phyloP scores from a whole-genome alignment of 2,329 filamentous ascomycete species.

The Stemphylium lycopersici region DNA sequence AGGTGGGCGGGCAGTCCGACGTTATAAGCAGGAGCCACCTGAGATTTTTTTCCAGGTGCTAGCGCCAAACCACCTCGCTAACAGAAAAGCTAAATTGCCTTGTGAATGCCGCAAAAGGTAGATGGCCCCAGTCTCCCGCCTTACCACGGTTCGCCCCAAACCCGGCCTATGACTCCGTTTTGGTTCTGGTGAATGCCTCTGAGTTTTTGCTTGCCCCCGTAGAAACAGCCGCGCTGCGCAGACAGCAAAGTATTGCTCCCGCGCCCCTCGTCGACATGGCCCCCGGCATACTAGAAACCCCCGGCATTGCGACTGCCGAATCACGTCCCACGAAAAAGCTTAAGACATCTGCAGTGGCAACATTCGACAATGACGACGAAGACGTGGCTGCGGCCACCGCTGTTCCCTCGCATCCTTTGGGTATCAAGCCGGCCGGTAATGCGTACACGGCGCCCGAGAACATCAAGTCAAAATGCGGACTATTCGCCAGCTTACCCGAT shows the following conservation, averaged over 20 bases:
- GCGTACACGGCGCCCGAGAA: slow-evolving; percentile 70
- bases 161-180: slow-evolving; percentile 19
- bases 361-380: slow-evolving; percentile 28
- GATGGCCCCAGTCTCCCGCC: not conserved
- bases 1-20: slow-evolving; percentile 24
- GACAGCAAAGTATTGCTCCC: slow-evolving; percentile 11
- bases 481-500: slow-evolving; percentile 74
- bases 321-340: slow-evolving; percentile 45
- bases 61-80: slow-evolving; percentile 18
- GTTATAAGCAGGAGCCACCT: slow-evolving; percentile 16
- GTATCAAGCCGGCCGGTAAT: slow-evolving; percentile 87
- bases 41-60: slow-evolving; percentile 22
- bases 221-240: slow-evolving; percentile 9
- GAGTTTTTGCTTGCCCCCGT: slow-evolving; percentile 7
- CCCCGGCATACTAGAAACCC: slow-evolving; percentile 40
- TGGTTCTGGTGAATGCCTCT: slow-evolving; percentile 10
- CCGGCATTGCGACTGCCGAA: slow-evolving; percentile 31
- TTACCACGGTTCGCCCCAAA: slow-evolving; percentile 1
- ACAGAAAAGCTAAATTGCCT: slow-evolving; percentile 2
- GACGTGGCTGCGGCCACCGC: slow-evolving; percentile 57
- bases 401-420: slow-evolving; percentile 79
- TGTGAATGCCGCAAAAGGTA: not conserved
- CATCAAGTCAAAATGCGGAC: slow-evolving; percentile 70
- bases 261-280: slow-evolving; percentile 34
- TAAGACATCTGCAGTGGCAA: slow-evolving; percentile 34